phyloP scores from a whole-genome alignment of 2,329 filamentous ascomycete genomes.

The Alternaria tenuissima region DNA sequence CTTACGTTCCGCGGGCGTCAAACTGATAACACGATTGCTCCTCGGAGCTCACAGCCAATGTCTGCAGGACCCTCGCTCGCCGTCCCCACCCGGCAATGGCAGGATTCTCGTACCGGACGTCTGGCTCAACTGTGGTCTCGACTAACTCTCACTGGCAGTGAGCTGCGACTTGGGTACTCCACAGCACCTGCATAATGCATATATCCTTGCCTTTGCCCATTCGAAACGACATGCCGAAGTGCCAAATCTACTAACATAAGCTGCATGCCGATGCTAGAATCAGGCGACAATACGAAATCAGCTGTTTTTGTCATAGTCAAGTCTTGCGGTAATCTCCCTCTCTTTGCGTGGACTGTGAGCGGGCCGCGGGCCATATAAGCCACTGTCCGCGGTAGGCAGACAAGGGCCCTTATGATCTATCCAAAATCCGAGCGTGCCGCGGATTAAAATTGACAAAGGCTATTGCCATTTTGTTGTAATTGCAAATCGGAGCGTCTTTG shows the following conservation, averaged over 20 bases:
- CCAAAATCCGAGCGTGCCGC: background rate
- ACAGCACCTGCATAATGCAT: constrained; percentile 7
- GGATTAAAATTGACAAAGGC: background rate
- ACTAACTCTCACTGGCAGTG: background rate
- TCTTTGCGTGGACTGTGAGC: background rate
- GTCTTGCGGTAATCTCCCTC: background rate
- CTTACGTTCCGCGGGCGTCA: constrained; percentile 10
- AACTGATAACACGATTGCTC: background rate
- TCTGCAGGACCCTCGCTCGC: background rate
- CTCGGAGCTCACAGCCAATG: background rate
- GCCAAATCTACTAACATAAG: background rate
- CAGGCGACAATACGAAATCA: background rate
- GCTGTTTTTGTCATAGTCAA: background rate
- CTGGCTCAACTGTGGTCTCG: background rate
- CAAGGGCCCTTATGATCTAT: background rate
- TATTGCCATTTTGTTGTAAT: background rate
- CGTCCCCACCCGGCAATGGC: background rate
- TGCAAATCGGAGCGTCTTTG: background rate
- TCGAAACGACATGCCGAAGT: constrained; percentile 5
- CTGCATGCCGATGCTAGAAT: constrained; percentile 9
- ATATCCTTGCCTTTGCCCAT: background rate
- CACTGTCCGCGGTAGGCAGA: background rate
- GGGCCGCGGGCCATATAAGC: background rate
- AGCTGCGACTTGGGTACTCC: background rate
- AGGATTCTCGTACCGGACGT: background rate